These are phyloP conservation scores for Russula abietina DNA, from an alignment of 768 basidiomycete species.

Conservation along the genomic window DNA sequence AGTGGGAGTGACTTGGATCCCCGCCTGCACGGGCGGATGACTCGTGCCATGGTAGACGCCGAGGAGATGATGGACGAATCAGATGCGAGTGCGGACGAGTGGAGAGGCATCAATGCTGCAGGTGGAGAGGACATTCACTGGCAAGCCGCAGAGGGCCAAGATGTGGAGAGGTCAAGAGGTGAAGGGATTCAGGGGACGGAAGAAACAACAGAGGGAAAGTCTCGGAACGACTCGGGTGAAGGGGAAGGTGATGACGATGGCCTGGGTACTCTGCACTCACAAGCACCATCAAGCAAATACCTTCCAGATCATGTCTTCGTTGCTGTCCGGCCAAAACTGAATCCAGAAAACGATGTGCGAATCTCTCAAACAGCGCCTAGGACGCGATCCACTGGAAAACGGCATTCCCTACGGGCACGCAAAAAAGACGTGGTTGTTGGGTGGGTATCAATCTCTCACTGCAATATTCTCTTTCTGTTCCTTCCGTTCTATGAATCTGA, in stretches of 20 bases:
- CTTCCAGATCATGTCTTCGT: constrained; percentile 24
- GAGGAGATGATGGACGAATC: constrained; percentile 3
- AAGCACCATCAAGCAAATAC: constrained; percentile 14
- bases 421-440: constrained; percentile 24
- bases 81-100: constrained; percentile 13
- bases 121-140: background rate
- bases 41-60: constrained; percentile 25
- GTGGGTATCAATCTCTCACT: constrained; percentile 13
- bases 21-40: constrained; percentile 17
- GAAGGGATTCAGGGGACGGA: constrained; percentile 14
- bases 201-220: background rate
- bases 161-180: constrained; percentile 2
- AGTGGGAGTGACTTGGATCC: constrained; percentile 9
- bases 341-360: background rate
- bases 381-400: constrained; percentile 9
- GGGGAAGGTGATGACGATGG: background rate
- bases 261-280: background rate
- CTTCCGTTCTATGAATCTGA: constrained; percentile 13
- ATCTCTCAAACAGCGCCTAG: background rate
- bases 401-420: background rate
- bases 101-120: constrained; percentile 8
- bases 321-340: constrained; percentile 11
- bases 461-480: background rate
- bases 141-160: background rate
- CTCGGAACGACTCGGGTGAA: background rate